Percentiles rank a stretch among this genome's conserved stretches.
phyloP scores from a whole-genome alignment of 23 red algal species.

The Gracilariopsis chorda region DNA sequence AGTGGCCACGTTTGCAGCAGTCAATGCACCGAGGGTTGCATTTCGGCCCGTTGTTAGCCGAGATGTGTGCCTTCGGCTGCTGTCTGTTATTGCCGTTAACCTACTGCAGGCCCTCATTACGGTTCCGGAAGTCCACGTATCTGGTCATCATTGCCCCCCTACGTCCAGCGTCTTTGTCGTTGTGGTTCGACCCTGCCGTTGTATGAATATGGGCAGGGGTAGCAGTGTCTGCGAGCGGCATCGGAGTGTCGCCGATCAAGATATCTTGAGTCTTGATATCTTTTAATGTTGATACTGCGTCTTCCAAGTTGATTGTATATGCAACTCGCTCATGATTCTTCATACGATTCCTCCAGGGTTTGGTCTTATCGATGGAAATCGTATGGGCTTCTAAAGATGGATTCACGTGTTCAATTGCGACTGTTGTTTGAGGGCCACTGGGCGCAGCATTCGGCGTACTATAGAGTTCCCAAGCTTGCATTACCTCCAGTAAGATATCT shows the following conservation, averaged over 20 bases:
- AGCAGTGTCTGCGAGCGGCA: too few relatives aligned
- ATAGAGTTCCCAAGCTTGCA: neutral
- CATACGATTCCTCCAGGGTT: neutral
- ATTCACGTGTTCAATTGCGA: neutral
- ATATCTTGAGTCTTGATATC: neutral
- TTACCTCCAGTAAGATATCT: too few relatives aligned
- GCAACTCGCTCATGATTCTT: neutral
- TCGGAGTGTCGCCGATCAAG: too few relatives aligned
- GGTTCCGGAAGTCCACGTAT: neutral
- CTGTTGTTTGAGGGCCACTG: neutral
- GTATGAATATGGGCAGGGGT: neutral
- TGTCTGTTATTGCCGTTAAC: neutral
- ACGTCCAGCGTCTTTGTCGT: neutral
- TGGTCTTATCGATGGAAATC: neutral
- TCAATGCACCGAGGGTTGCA: neutral
- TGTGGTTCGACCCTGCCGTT: too few relatives aligned
- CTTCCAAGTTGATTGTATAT: neutral
- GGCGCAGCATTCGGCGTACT: neutral
- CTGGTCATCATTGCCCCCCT: neutral
- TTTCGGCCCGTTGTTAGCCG: neutral
- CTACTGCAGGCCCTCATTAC: neutral
- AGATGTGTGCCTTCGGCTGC: neutral
- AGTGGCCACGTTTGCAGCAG: neutral
- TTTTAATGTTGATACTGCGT: neutral
- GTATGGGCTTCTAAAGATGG: neutral